A percentile compares a stretch with the other conserved stretches of the same genome.
phyloP scores from a whole-genome alignment of 1,284 basidiomycete species.

The Ganoderma lucidum region DNA sequence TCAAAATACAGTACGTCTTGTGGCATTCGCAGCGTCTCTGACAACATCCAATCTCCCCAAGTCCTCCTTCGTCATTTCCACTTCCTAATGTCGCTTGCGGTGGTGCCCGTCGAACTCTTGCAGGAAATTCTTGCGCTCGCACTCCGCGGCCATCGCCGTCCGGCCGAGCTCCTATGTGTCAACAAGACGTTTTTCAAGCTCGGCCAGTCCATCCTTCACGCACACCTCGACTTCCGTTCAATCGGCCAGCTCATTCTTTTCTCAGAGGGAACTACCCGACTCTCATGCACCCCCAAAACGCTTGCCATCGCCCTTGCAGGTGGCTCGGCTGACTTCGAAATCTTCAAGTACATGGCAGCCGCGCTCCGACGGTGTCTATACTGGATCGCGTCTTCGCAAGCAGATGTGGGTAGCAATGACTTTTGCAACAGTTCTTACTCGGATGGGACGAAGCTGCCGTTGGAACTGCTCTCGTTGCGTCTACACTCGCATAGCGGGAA shows the following conservation, averaged over 20 bases:
- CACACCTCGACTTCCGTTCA: conserved; percentile 43
- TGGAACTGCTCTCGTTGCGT: conserved; percentile 49
- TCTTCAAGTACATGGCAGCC: conserved; percentile 41
- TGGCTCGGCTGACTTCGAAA: conserved; percentile 41
- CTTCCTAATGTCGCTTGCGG: conserved; percentile 26
- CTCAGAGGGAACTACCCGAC: conserved; percentile 26
- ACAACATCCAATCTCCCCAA: background rate
- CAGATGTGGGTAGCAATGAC: background rate
- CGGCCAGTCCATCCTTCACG: conserved; percentile 40
- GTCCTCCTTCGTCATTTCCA: background rate
- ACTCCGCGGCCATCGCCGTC: conserved; percentile 33
- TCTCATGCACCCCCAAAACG: conserved; percentile 38
- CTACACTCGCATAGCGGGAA: conserved; percentile 54
- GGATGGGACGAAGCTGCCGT: conserved; percentile 25
- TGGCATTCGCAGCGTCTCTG: background rate
- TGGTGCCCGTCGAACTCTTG: conserved; percentile 37
- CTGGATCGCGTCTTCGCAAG: background rate
- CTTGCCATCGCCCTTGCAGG: conserved; percentile 42
- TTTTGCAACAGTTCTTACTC: background rate
- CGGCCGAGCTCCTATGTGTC: conserved; percentile 39
- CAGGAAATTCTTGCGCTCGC: conserved; percentile 38
- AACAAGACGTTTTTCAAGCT: conserved; percentile 38
- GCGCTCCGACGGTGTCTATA: conserved; percentile 35
- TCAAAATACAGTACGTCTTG: background rate
- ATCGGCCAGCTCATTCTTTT: conserved; percentile 43